phyloP scores from a whole-genome alignment of 495 filamentous ascomycete genomes.

The Hypoxylon fuscum region DNA sequence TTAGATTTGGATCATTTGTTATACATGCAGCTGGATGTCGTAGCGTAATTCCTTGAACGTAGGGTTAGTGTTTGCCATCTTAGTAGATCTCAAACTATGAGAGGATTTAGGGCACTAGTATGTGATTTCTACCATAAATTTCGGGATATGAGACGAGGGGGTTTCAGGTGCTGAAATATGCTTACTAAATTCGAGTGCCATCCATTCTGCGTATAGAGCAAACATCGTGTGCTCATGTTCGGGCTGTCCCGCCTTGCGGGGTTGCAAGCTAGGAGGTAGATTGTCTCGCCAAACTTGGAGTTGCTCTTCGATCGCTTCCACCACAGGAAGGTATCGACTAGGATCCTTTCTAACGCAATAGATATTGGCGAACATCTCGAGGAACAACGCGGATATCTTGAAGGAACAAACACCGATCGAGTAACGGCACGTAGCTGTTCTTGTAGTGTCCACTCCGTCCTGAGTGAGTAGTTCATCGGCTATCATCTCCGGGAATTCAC shows the following conservation, averaged over 20 bases:
- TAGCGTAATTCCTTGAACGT: constrained; percentile 47
- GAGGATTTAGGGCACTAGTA: no score
- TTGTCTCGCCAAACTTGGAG: constrained; percentile 64
- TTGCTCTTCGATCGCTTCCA: constrained; percentile 69
- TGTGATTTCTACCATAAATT: no score
- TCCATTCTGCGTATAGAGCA: constrained; percentile 58
- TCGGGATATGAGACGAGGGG: no score
- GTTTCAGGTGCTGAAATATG: no score
- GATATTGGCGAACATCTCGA: constrained; percentile 76
- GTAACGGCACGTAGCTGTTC: constrained; percentile 68
- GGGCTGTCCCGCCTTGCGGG: constrained; percentile 50
- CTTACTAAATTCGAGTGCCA: constrained; percentile 56
- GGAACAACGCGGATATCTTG: constrained; percentile 66
- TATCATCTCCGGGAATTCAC: constrained; percentile 74
- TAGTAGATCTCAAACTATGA: neutral
- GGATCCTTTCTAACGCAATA: constrained; percentile 70
- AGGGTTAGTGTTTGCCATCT: constrained; percentile 36
- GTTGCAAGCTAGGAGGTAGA: constrained; percentile 63
- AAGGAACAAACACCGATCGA: constrained; percentile 69
- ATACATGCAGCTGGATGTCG: constrained; percentile 77
- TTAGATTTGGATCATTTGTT: constrained; percentile 66
- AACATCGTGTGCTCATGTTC: constrained; percentile 63
- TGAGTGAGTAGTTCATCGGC: constrained; percentile 71
- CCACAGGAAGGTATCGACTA: constrained; percentile 66
- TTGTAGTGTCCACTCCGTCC: constrained; percentile 56